phyloP scores from a whole-genome alignment of 1,139 yeast species.

The Nematodospora anomalae region DNA sequence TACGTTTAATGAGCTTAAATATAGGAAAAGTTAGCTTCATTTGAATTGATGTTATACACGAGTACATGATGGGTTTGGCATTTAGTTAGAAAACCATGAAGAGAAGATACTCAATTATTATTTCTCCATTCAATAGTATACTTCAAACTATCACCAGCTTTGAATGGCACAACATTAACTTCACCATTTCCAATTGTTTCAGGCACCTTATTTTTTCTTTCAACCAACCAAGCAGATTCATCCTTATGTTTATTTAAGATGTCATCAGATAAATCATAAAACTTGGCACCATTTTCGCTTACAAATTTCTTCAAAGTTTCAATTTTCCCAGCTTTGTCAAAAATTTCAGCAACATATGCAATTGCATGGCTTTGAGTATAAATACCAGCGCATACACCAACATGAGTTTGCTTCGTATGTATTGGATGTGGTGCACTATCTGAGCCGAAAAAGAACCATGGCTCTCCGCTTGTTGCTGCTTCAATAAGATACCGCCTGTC shows the following conservation, averaged over 20 bases:
- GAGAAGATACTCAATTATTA: not conserved
- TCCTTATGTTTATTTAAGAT: conserved; percentile 38
- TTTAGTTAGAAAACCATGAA: too few relatives aligned
- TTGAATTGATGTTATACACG: too few relatives aligned
- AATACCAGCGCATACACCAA: conserved; percentile 96
- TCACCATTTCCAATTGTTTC: conserved; percentile 49
- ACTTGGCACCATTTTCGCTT: conserved; percentile 65
- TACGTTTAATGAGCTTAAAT: too few relatives aligned
- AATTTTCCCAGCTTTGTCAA: conserved; percentile 64
- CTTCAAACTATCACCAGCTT: conserved; percentile 70
- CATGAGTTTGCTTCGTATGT: conserved; percentile 69
- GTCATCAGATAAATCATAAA: conserved; percentile 56
- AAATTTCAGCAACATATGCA: conserved; percentile 82
- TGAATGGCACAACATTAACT: conserved; percentile 80
- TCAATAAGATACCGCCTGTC: conserved; percentile 77
- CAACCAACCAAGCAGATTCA: conserved; percentile 45
- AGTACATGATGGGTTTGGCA: too few relatives aligned
- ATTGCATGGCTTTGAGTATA: conserved; percentile 85
- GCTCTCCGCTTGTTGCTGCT: conserved; percentile 91
- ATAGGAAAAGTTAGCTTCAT: too few relatives aligned
- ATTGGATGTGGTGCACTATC: conserved; percentile 97
- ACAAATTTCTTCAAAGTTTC: conserved; percentile 74
- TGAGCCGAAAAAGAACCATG: conserved; percentile 93
- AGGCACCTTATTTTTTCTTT: conserved; percentile 56
- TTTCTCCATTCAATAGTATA: conserved; percentile 80